These are phyloP conservation scores for Pseudonitzschia delicatissima DNA, from an alignment of 108 stramenopile species.

Conservation along the genomic window DNA sequence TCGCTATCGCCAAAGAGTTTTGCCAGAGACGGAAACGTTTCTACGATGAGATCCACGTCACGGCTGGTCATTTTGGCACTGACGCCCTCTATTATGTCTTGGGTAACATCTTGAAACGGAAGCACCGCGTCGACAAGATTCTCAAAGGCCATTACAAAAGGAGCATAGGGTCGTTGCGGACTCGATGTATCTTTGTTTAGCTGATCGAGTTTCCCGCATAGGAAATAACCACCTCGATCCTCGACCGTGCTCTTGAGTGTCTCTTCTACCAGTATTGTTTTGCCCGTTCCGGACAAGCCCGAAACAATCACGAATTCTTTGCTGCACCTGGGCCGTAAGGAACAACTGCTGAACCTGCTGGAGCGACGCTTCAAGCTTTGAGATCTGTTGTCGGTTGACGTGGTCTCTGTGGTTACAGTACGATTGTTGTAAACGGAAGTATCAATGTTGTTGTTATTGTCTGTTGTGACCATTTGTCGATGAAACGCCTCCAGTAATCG, in stretches of 20 bases:
- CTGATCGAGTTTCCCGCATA: constrained; percentile 27
- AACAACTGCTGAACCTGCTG: no score
- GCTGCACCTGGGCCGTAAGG: no score
- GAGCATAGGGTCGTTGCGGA: constrained; percentile 20
- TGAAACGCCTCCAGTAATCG: background rate
- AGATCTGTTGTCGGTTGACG: no score
- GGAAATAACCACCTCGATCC: constrained; percentile 12
- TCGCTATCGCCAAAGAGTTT: background rate
- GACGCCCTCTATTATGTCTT: background rate
- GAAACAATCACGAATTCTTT: constrained; percentile 64
- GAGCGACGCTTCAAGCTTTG: no score
- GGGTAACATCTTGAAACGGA: background rate
- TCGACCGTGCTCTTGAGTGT: background rate
- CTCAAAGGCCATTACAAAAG: constrained; percentile 22
- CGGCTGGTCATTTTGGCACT: background rate
- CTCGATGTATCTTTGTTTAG: background rate
- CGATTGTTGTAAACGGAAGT: no score
- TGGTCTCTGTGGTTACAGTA: no score
- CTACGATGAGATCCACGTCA: constrained; percentile 2
- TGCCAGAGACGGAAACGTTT: constrained; percentile 17
- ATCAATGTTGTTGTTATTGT: background rate
- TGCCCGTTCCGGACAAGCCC: constrained; percentile 46
- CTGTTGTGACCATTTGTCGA: background rate
- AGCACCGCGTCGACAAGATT: background rate
- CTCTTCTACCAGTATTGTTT: constrained; percentile 48